These are phyloP conservation scores for Exophiala sp. DNA, from an alignment of 2,329 filamentous ascomycete species.

Conservation along the genomic window DNA sequence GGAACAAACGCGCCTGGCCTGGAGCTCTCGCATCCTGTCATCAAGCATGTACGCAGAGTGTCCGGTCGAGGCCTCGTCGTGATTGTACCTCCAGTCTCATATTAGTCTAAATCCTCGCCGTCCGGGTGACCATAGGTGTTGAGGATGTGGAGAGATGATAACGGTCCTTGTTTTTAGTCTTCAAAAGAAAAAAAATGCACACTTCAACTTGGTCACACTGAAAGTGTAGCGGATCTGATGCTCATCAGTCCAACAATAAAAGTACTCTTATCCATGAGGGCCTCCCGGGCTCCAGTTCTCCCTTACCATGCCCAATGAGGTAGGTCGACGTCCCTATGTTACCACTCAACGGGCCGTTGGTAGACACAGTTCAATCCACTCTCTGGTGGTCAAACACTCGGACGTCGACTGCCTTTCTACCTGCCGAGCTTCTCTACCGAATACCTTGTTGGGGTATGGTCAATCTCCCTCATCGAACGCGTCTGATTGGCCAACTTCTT, in stretches of 20 bases:
- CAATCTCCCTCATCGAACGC: neutral
- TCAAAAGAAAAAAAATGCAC: neutral
- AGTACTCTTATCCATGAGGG: too few species aligned
- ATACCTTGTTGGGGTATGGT: constrained; percentile 16
- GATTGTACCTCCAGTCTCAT: too few species aligned
- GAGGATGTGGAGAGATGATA: neutral
- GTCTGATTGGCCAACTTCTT: constrained; percentile 3
- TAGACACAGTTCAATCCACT: neutral
- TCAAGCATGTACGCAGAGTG: too few species aligned
- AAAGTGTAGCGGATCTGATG: neutral
- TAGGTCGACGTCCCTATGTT: constrained; percentile 4
- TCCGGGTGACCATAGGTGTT: too few species aligned
- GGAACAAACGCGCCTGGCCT: too few species aligned
- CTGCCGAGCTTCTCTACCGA: constrained; percentile 11
- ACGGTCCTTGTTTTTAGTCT: neutral
- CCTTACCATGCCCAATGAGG: constrained; percentile 10
- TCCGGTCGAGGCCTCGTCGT: too few species aligned
- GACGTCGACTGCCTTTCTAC: neutral
- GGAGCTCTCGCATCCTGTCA: too few species aligned
- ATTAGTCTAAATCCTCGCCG: too few species aligned
- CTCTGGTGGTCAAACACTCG: neutral
- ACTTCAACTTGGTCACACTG: neutral
- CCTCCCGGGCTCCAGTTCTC: constrained; percentile 7
- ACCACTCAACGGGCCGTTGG: neutral
- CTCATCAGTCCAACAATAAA: too few species aligned